Evolutionary conservation across 176 grass and related monocot species (phyloP).

Genomic region (Oryza officinalis): DNA sequence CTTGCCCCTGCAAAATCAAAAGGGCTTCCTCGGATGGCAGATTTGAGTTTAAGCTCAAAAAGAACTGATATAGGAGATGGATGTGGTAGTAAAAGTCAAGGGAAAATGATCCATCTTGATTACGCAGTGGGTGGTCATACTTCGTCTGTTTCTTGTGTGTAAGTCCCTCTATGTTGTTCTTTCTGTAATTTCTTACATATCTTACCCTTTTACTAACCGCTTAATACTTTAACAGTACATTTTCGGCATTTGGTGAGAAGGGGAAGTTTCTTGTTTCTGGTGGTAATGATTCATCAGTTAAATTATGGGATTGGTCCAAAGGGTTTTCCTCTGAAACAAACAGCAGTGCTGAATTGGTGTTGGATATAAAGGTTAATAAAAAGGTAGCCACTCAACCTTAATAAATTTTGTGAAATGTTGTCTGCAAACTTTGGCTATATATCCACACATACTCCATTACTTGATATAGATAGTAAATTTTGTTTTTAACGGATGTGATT

Average conservation of each 20-base stretch:
- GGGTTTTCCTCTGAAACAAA: conserved; percentile 64
- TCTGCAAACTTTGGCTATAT: neutral
- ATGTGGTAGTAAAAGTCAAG: conserved; percentile 43
- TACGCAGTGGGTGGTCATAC: conserved; percentile 75
- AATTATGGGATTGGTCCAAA: conserved; percentile 95
- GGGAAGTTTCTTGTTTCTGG: conserved; percentile 91
- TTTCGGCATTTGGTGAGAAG: conserved; percentile 86
- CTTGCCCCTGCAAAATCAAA: conserved; percentile 55
- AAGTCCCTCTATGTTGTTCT: conserved; percentile 42
- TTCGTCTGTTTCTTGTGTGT: conserved; percentile 89
- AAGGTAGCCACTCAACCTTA: conserved; percentile 53
- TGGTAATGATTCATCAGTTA: conserved; percentile 85
- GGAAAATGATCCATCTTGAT: conserved; percentile 72
- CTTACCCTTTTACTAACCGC: conserved; percentile 36
- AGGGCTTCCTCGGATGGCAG: conserved; percentile 28
- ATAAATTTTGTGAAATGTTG: conserved; percentile 26
- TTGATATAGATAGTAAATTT: neutral
- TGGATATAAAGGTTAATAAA: conserved; percentile 81
- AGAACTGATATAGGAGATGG: conserved; percentile 42
- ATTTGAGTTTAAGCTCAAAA: conserved; percentile 48
- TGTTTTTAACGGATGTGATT: neutral
- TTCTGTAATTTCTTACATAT: neutral
- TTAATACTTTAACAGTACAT: conserved; percentile 57
- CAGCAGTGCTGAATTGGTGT: conserved; percentile 50
- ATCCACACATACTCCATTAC: neutral